phyloP scores from a whole-genome alignment of 768 basidiomycete genomes.

The Exsudoporus frostii region DNA sequence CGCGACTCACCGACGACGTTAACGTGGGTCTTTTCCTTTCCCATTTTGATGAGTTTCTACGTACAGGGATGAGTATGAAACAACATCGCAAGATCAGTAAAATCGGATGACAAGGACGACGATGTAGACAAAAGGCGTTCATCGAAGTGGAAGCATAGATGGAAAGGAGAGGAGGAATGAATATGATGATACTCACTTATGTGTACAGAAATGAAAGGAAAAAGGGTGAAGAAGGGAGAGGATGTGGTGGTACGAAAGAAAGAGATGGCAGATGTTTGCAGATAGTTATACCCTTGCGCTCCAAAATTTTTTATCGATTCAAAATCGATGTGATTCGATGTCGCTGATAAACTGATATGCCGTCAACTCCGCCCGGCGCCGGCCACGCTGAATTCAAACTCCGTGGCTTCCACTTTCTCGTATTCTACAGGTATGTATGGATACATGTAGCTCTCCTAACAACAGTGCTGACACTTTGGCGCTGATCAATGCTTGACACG shows the following conservation, averaged over 20 bases:
- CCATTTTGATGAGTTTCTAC: conserved; percentile 73
- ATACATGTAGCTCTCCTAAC: conserved; percentile 10
- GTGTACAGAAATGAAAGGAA: conserved; percentile 38
- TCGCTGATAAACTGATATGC: conserved; percentile 47
- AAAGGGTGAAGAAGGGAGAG: conserved; percentile 26
- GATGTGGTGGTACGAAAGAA: conserved; percentile 36
- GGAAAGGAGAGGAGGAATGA: not conserved
- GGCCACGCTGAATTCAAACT: conserved; percentile 13
- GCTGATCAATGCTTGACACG: conserved; percentile 9
- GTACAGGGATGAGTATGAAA: conserved; percentile 12
- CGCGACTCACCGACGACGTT: conserved; percentile 87
- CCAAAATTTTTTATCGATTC: conserved; percentile 64
- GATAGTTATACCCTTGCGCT: conserved; percentile 56
- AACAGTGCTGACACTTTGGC: conserved; percentile 5
- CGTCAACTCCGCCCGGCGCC: conserved; percentile 42
- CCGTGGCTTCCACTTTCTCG: not conserved
- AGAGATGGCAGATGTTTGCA: conserved; percentile 43
- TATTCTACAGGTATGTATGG: not conserved
- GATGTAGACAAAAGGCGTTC: conserved; percentile 15
- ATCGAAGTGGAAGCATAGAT: conserved; percentile 24
- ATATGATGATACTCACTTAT: conserved; percentile 38
- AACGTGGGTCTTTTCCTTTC: conserved; percentile 95
- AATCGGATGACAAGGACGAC: conserved; percentile 8
- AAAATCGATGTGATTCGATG: conserved; percentile 56
- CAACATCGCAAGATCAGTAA: conserved; percentile 25